phyloP scores from a whole-genome alignment of 1,284 basidiomycete genomes.

The Agroathelia rolfsii region DNA sequence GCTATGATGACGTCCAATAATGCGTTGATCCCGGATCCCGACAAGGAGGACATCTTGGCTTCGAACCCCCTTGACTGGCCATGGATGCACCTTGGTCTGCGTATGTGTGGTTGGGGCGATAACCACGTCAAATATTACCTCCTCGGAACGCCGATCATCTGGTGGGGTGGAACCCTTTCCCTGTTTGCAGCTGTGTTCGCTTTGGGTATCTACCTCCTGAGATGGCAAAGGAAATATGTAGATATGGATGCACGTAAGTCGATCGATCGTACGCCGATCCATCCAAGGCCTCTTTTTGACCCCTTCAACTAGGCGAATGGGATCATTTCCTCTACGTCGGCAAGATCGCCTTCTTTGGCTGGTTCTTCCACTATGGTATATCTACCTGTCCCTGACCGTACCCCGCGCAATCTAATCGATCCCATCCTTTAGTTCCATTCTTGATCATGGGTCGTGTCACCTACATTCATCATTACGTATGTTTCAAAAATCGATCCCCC shows the following conservation, averaged over 20 bases:
- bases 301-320: slow-evolving; percentile 61
- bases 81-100: slow-evolving; percentile 75
- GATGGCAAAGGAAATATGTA: slow-evolving; percentile 80
- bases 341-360: slow-evolving; percentile 87
- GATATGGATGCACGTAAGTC: slow-evolving; percentile 81
- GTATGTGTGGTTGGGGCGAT: slow-evolving; percentile 98
- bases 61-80: slow-evolving; percentile 94
- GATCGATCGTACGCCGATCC: too few relatives aligned
- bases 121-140: slow-evolving; percentile 87
- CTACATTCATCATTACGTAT: slow-evolving; percentile 81
- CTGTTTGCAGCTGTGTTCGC: slow-evolving; percentile 49
- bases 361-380: slow-evolving; percentile 85
- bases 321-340: slow-evolving; percentile 90
- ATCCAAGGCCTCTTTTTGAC: slow-evolving; percentile 11
- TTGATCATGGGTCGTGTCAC: slow-evolving; percentile 93
- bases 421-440: slow-evolving; percentile 67
- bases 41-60: slow-evolving; percentile 96
- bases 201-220: slow-evolving; percentile 65
- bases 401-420: slow-evolving; percentile 4
- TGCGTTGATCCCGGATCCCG: slow-evolving; percentile 90
- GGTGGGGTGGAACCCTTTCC: slow-evolving; percentile 77
- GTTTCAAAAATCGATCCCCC: slow-evolving; percentile 17
- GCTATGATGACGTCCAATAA: slow-evolving; percentile 99
- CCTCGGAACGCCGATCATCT: slow-evolving; percentile 85
- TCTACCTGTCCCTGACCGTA: slow-evolving; percentile 10